Conservation (phyloP, 1,139 yeast species). For the Suzukiozyma palmioleophila region DNA sequence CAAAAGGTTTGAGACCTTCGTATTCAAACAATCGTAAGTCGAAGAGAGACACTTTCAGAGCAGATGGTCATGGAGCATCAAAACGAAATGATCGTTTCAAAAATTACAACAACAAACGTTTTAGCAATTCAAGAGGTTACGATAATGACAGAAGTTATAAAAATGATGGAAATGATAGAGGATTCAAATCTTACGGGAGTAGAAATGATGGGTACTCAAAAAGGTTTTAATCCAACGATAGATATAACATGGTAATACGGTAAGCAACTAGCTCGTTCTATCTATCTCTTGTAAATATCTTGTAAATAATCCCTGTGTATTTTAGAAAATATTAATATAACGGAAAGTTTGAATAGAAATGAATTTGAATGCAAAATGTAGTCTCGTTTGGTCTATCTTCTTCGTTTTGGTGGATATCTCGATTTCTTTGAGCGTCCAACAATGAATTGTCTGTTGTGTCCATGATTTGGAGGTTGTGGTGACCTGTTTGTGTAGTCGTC, state of each 20-base stretch:
- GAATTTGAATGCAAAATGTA: neutral
- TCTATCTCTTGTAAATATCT: neutral
- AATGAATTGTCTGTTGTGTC: neutral
- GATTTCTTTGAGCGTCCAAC: slow-evolving; percentile 2
- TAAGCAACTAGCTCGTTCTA: too few species aligned
- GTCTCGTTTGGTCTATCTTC: neutral
- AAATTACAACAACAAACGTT: slow-evolving; percentile 4
- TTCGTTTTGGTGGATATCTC: neutral
- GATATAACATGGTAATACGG: slow-evolving; percentile 36
- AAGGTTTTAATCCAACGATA: slow-evolving; percentile 15
- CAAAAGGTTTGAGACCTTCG: neutral
- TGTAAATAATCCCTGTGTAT: neutral
- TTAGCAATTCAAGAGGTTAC: slow-evolving; percentile 9
- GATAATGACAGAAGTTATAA: slow-evolving; percentile 7
- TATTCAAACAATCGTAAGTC: slow-evolving; percentile 1
- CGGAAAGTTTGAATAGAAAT: neutral
- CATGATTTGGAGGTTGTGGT: neutral
- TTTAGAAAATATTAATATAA: neutral
- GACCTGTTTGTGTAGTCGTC: slow-evolving; percentile 7
- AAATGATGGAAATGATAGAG: slow-evolving; percentile 17
- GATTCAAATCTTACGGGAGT: slow-evolving; percentile 15
- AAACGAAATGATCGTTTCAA: slow-evolving; percentile 4
- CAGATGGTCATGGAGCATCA: neutral
- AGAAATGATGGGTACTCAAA: slow-evolving; percentile 11
- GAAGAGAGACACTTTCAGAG: slow-evolving; percentile 5